Base-by-base conservation (phyloP, 2,329 filamentous ascomycete genomes). In the Epichloe scottii region DNA sequence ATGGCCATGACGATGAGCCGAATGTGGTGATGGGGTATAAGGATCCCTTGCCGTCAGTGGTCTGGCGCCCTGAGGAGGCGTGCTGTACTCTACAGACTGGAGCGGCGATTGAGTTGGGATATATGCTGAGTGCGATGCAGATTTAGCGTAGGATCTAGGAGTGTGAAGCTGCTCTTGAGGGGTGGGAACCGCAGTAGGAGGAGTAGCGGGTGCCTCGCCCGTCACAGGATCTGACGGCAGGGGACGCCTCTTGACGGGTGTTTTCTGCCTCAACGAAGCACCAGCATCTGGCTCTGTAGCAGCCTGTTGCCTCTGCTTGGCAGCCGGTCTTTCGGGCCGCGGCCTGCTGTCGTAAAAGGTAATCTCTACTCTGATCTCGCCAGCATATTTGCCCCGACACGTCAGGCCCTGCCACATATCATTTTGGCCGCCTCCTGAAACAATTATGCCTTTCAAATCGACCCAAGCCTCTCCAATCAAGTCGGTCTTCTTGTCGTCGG, bases 401-500 rank as follows among this genome's bases (percentile, higher is more conserved):
- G 80, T 85, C 58, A 98, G 73, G 53, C 75, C 82, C 65, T 96
- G 90, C 93, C 93, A 98, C 51, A 88, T 74, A 67, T 98, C 93
- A 63, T 79, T 89, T 69, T 96, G 89, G n/a, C 93, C 90, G 46
- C 93, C 93, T 46, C 93, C 90, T 2, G 82, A 75, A 19, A 90
- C 77, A 55, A 98, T 79, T 59, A 98, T 86, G 58, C 81, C 78
- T 58, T 83, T 82, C 53, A 98, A 75, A 62, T 87, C 85, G 53
- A 97, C 80, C 84, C 88, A 96, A 6, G 87, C 83, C 68, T 98
- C 93, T 57, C 93, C 93, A 60, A 98, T 96, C 57, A 98, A 69
- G 58, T 98, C 93, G 0, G 91, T 97, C 72, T 86, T 94, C 73
- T 96, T 97, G 70, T 98, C 93, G 62, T 98, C 93, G 64, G 95